phyloP scores from a whole-genome alignment of 345 rosid species.

The Eucalyptus victrix region DNA sequence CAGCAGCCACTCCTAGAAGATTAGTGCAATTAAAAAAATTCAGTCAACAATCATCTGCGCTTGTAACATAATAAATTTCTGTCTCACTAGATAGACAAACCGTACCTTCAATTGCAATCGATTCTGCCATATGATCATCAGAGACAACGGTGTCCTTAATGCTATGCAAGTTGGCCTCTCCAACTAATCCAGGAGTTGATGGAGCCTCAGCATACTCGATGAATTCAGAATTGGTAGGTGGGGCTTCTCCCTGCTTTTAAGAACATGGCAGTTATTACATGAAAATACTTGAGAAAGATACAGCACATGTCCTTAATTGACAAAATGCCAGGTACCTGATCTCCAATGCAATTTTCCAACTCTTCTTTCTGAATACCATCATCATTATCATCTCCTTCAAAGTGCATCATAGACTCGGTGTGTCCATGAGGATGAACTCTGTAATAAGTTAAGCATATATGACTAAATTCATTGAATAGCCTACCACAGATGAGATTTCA shows the following conservation, averaged over 20 bases:
- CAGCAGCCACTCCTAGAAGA: constrained; percentile 4
- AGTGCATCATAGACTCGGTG: constrained; percentile 12
- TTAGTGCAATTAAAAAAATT: constrained; percentile 11
- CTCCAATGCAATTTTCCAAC: constrained; percentile 24
- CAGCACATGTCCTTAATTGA: not conserved
- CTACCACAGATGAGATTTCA: not conserved
- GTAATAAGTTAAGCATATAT: not conserved
- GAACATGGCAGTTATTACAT: not conserved
- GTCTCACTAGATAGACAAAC: not conserved
- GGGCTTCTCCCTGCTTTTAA: constrained; percentile 38
- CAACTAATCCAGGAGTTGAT: constrained; percentile 77
- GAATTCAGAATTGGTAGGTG: constrained; percentile 27
- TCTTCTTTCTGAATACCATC: constrained; percentile 19
- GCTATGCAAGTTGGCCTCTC: constrained; percentile 57
- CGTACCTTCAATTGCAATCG: constrained; percentile 11
- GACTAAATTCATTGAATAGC: not conserved
- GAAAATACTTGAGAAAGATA: not conserved
- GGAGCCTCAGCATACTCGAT: constrained; percentile 82
- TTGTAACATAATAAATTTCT: constrained; percentile 5
- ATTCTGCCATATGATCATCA: constrained; percentile 41
- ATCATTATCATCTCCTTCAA: constrained; percentile 12
- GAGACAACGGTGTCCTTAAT: constrained; percentile 49
- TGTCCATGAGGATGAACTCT: constrained; percentile 42
- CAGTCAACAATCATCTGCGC: constrained; percentile 8
- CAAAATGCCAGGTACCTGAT: constrained; percentile 28